Evolutionary conservation across 371 early-diverging fungal species (phyloP).

Genomic region (Capillidium heterosporum): DNA sequence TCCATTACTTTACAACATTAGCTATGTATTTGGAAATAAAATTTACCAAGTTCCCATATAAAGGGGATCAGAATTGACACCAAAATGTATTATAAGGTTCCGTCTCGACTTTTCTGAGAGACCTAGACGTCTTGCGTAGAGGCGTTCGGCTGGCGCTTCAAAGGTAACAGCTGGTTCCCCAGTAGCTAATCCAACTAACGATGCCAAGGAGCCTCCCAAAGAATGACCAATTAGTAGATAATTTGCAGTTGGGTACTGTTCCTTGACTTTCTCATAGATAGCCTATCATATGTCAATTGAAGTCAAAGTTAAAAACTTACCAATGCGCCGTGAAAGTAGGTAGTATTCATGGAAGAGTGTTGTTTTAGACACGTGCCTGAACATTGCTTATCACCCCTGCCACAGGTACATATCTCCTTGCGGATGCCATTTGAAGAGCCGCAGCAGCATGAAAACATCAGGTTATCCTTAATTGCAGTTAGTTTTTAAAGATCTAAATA

Average conservation of each 20-base stretch:
- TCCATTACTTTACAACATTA: slow-evolving; percentile 22
- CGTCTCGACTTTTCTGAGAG: slow-evolving; percentile 23
- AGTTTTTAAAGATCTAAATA: neutral
- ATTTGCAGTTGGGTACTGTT: slow-evolving; percentile 33
- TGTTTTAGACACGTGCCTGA: slow-evolving; percentile 10
- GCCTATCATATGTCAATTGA: neutral
- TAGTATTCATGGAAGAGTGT: slow-evolving; percentile 7
- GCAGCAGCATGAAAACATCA: slow-evolving; percentile 91
- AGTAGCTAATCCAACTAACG: slow-evolving; percentile 61
- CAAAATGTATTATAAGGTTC: slow-evolving; percentile 62
- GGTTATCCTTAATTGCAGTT: slow-evolving; percentile 51
- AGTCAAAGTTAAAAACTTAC: neutral
- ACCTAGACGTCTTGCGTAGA: slow-evolving; percentile 54
- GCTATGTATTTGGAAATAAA: slow-evolving; percentile 20
- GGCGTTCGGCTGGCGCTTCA: slow-evolving; percentile 66
- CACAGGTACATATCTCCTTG: slow-evolving; percentile 65
- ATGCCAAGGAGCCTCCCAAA: slow-evolving; percentile 71
- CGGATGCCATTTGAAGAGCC: slow-evolving; percentile 50
- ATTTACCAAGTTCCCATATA: slow-evolving; percentile 40
- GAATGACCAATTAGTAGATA: slow-evolving; percentile 84
- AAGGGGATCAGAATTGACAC: slow-evolving; percentile 74
- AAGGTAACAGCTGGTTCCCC: slow-evolving; percentile 63
- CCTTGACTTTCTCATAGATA: slow-evolving; percentile 8
- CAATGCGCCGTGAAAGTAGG: slow-evolving; percentile 2
- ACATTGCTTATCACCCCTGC: slow-evolving; percentile 14